These are phyloP conservation scores for Penstemon davidsonii DNA, from an alignment of 257 asterid species.

Conservation along the genomic window DNA sequence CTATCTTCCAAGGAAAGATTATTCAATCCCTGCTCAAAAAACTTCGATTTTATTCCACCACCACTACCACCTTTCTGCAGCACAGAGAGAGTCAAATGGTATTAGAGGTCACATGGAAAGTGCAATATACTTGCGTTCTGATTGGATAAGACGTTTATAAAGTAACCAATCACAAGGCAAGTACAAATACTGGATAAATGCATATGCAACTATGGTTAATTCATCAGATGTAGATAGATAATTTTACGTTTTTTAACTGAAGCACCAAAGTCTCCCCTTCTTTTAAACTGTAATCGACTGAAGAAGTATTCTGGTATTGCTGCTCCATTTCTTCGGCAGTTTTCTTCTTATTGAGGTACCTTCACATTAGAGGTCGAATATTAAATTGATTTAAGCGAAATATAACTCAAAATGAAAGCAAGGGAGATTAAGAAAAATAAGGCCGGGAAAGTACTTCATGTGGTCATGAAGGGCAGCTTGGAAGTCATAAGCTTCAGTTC, in stretches of 20 bases:
- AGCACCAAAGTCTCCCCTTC: constrained; percentile 94
- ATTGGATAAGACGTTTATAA: too few species aligned
- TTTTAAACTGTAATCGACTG: constrained; percentile 89
- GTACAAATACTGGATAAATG: neutral
- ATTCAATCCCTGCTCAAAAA: constrained; percentile 79
- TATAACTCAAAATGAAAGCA: neutral
- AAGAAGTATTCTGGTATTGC: constrained; percentile 71
- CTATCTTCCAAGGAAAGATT: constrained; percentile 67
- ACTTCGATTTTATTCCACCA: constrained; percentile 62
- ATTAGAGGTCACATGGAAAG: neutral
- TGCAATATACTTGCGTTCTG: too few species aligned
- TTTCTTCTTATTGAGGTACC: constrained; percentile 94
- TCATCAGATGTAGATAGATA: constrained; percentile 2
- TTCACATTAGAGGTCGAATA: constrained; percentile 30
- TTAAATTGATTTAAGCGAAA: neutral
- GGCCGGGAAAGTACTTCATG: constrained; percentile 65
- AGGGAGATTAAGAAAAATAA: constrained; percentile 17
- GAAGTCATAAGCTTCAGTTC: constrained; percentile 95
- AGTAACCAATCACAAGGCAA: too few species aligned
- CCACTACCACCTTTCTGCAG: constrained; percentile 50
- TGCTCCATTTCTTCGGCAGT: constrained; percentile 99
- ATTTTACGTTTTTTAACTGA: constrained; percentile 73
- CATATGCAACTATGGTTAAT: constrained; percentile 9
- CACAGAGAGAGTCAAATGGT: constrained; percentile 1
- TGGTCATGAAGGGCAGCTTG: constrained; percentile 99